A percentile compares a stretch with the other conserved stretches of the same genome.
These are phyloP conservation scores for Diutina pseudorugosa DNA, from an alignment of 1,139 yeast genomes.

Conservation along the genomic window DNA sequence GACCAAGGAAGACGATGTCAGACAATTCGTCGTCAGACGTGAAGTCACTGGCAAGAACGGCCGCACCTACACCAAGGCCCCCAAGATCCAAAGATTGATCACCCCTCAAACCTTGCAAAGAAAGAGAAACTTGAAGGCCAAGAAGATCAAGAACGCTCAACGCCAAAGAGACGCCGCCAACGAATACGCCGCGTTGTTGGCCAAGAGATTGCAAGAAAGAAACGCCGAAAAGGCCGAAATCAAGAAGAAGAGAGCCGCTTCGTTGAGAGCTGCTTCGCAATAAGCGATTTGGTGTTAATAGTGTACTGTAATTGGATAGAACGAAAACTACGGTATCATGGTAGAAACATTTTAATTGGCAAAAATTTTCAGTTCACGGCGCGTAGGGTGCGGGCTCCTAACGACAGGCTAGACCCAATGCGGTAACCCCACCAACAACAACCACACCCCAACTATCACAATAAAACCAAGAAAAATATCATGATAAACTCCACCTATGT, in stretches of 20 bases:
- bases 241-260: slow-evolving; percentile 99
- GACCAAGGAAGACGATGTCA: slow-evolving; percentile 92
- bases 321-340: neutral
- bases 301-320: slow-evolving; percentile 3
- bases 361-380: neutral
- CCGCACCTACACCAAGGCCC: slow-evolving; percentile 98
- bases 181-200: slow-evolving; percentile 97
- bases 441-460: too few relatives aligned
- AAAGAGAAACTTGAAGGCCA: slow-evolving; percentile 94
- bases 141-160: slow-evolving; percentile 94
- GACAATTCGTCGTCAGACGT: slow-evolving; percentile 78
- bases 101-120: slow-evolving; percentile 99
- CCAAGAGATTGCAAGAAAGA: slow-evolving; percentile 96
- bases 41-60: slow-evolving; percentile 90
- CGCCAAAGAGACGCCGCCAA: slow-evolving; percentile 99
- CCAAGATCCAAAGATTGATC: slow-evolving; percentile 98
- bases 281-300: slow-evolving; percentile 13
- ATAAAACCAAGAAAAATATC: too few relatives aligned
- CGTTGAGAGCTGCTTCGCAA: slow-evolving; percentile 55
- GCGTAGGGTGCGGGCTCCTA: neutral
- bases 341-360: neutral
- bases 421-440: too few relatives aligned
- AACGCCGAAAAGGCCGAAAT: slow-evolving; percentile 97
- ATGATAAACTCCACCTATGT: too few relatives aligned
- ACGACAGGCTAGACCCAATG: too few relatives aligned